Evolutionary conservation across 2,329 filamentous ascomycete species (phyloP), one percentile per base, ranked within the genome.

Genomic region (Fusarium hostae): DNA sequence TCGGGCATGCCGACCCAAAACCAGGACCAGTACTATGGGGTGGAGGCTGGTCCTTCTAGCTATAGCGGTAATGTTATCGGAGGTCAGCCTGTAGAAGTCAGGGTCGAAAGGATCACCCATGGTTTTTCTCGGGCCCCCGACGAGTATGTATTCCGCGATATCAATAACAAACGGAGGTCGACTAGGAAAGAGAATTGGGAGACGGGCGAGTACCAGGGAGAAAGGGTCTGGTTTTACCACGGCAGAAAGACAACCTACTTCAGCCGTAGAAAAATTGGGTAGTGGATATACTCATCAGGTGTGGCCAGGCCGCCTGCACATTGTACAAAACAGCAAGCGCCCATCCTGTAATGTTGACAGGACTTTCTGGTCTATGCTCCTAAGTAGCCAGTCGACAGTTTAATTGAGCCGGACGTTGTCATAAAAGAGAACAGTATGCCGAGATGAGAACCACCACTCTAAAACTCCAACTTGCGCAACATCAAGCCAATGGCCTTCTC

Each of bases 31-130:
- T 30, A 57, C 40, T 57, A 47, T 28, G 30, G 24, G 15, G 41
- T 37, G 40, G 56, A 59, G 34, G 56, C 44, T 43, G 56, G 56
- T 59, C 45, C 56, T 50, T 51, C 56, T 28, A 16, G 56, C 11
- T 45, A 34, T 47, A 32, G 24, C 35, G 48, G 34, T 44, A 28
- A 51, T 59, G 44, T 10, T 26, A 59, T 13, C 55, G 34, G 34
- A 13, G 20, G 55, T n/a, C 55, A 22, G 44, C 48, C 30, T 37
- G 26, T 59, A 8, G 43, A 59, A 45, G 55, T 59, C 44, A 50
- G 20, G 30, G 55, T 59, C n/a, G 43, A 59, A 26, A 59, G 40
- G 7, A 40, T 32, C 34, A 7, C 55, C 9, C 55, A 50, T 22
- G 26, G 44, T 37, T 41, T 59, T 43, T 59, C 55, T 43, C 40